A percentile compares a stretch with the other conserved stretches of the same genome.
Conservation (phyloP, 2,329 filamentous ascomycete genomes). For the Penicillium freii region DNA sequence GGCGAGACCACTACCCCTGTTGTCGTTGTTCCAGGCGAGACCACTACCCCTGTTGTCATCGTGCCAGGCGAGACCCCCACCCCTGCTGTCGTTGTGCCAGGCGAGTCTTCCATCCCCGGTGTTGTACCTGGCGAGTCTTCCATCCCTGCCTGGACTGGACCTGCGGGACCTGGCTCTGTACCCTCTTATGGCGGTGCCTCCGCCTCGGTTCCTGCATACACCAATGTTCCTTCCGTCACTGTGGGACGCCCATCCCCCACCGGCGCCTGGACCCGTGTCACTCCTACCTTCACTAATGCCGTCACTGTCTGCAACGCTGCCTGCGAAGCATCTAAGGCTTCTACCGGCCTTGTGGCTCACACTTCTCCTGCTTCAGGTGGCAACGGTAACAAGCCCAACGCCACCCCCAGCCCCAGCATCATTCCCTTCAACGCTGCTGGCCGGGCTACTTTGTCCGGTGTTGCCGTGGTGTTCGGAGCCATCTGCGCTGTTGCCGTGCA, state of each 20-base stretch:
- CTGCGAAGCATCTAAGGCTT: neutral
- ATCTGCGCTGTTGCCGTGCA: slow-evolving; percentile 24
- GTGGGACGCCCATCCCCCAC: neutral
- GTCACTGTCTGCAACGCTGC: slow-evolving; percentile 5
- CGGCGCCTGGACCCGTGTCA: neutral
- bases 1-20: neutral
- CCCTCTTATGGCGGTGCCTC: neutral
- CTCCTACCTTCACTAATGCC: slow-evolving; percentile 5
- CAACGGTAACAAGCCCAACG: neutral
- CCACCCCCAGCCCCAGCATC: slow-evolving; percentile 8
- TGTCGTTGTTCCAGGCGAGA: neutral
- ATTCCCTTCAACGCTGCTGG: slow-evolving; percentile 27
- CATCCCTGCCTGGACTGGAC: neutral
- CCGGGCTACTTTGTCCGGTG: slow-evolving; percentile 23
- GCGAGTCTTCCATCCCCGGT: neutral
- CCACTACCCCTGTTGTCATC: slow-evolving; percentile 2
- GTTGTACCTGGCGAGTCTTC: neutral
- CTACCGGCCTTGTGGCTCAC: slow-evolving; percentile 2
- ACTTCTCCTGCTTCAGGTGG: slow-evolving; percentile 9
- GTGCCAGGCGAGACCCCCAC: neutral
- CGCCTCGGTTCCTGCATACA: neutral
- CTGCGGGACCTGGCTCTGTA: neutral
- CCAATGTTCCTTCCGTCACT: neutral
- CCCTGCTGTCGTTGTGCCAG: neutral
- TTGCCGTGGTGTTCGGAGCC: slow-evolving; percentile 25